These are phyloP conservation scores for Fusarium musae DNA, from an alignment of 2,329 filamentous ascomycete species.

Conservation along the genomic window DNA sequence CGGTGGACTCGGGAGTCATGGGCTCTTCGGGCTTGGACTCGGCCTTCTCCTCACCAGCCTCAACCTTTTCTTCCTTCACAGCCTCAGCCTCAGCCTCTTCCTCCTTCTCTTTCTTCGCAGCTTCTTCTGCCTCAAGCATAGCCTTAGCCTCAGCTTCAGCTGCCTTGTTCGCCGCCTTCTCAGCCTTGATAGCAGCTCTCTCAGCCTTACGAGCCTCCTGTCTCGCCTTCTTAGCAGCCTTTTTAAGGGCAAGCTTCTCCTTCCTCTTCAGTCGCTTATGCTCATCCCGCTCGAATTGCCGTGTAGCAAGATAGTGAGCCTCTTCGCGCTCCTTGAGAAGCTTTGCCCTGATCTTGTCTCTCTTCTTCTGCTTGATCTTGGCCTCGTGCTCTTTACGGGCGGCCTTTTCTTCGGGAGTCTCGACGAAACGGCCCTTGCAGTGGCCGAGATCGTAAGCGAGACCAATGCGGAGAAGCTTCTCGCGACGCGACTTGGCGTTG, in stretches of 20 bases:
- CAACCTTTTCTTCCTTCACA: neutral
- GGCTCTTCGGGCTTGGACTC: slow-evolving; percentile 24
- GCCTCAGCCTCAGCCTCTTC: slow-evolving; percentile 21
- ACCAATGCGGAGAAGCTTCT: slow-evolving; percentile 79
- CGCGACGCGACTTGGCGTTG: slow-evolving; percentile 70
- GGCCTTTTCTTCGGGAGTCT: slow-evolving; percentile 60
- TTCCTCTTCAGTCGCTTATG: slow-evolving; percentile 67
- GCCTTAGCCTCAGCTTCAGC: slow-evolving; percentile 24
- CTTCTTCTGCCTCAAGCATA: slow-evolving; percentile 43
- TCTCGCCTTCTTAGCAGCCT: slow-evolving; percentile 59
- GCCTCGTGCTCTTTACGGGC: slow-evolving; percentile 58
- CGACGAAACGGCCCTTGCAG: slow-evolving; percentile 67
- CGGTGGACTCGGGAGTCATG: slow-evolving; percentile 35
- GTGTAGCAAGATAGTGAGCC: slow-evolving; percentile 51
- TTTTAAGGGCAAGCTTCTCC: slow-evolving; percentile 84
- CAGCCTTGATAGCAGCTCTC: slow-evolving; percentile 30
- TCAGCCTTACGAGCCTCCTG: slow-evolving; percentile 26
- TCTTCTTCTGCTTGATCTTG: slow-evolving; percentile 54
- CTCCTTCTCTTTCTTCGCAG: slow-evolving; percentile 6
- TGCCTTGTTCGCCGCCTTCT: slow-evolving; percentile 21
- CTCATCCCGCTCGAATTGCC: slow-evolving; percentile 50
- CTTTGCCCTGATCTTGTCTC: slow-evolving; percentile 52
- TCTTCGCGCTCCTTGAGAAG: slow-evolving; percentile 54
- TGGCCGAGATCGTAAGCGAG: slow-evolving; percentile 77
- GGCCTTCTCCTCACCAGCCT: neutral